phyloP scores from a whole-genome alignment of 2,329 filamentous ascomycete species.

The Cladosporium sp. region DNA sequence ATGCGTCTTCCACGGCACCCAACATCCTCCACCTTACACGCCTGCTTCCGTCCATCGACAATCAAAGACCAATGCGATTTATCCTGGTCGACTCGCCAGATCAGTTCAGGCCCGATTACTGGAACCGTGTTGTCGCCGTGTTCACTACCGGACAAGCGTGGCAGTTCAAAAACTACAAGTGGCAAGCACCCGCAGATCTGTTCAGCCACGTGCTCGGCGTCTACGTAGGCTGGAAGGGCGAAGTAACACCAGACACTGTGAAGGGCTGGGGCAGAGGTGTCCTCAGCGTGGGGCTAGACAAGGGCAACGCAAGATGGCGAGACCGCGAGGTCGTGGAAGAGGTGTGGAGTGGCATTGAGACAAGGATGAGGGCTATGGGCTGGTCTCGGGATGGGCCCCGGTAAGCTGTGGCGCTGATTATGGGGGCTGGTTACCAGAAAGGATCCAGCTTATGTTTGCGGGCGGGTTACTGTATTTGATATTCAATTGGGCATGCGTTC shows the following conservation, averaged over 20 bases:
- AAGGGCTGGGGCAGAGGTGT: conserved; percentile 85
- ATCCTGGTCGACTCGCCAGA: conserved; percentile 91
- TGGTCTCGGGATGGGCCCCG: conserved; percentile 68
- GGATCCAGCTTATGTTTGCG: neutral
- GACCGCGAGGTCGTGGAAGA: conserved; percentile 91
- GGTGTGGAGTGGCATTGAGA: conserved; percentile 88
- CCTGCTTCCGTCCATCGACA: conserved; percentile 67
- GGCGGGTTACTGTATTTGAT: neutral
- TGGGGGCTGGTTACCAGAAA: neutral
- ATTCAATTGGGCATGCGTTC: conserved; percentile 17
- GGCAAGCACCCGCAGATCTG: conserved; percentile 82
- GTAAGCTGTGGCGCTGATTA: neutral
- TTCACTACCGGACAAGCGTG: conserved; percentile 97
- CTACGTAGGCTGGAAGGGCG: conserved; percentile 88
- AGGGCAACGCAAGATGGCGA: conserved; percentile 67
- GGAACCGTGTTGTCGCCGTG: conserved; percentile 90
- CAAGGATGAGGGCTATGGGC: conserved; percentile 79
- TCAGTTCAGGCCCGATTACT: conserved; percentile 97
- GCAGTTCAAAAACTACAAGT: conserved; percentile 99
- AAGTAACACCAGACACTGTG: conserved; percentile 74
- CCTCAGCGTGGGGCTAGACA: conserved; percentile 75
- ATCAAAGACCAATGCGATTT: conserved; percentile 77
- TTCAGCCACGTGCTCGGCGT: conserved; percentile 87
- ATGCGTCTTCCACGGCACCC: conserved; percentile 59
- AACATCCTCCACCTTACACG: conserved; percentile 87